Percentiles rank a stretch among this genome's conserved stretches.
These are phyloP conservation scores for Penicillium sp. DNA, from an alignment of 2,329 filamentous ascomycete species.

Conservation along the genomic window DNA sequence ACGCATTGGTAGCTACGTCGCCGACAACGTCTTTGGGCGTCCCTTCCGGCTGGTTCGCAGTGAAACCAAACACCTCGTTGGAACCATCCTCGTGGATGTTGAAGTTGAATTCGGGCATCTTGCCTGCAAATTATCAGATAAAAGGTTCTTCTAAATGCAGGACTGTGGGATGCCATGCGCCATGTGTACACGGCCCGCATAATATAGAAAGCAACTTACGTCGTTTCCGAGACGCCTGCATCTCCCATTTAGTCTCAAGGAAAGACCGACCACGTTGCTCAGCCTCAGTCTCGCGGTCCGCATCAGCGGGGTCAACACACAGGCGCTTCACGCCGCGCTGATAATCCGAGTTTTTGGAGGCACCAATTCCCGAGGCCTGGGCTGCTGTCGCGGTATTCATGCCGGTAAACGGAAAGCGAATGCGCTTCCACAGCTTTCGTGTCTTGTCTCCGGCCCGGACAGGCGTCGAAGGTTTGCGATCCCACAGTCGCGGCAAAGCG, in stretches of 20 bases:
- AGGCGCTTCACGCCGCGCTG: slow-evolving; percentile 32
- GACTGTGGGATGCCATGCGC: too few species aligned
- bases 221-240: slow-evolving; percentile 24
- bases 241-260: slow-evolving; percentile 37
- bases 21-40: neutral
- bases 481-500: slow-evolving; percentile 36
- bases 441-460: slow-evolving; percentile 33
- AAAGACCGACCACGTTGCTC: slow-evolving; percentile 29
- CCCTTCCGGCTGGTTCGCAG: neutral
- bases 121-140: slow-evolving; percentile 13
- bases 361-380: slow-evolving; percentile 30
- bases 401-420: slow-evolving; percentile 30
- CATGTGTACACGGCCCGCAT: neutral
- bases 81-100: slow-evolving; percentile 15
- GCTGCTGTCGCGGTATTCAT: slow-evolving; percentile 23
- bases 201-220: slow-evolving; percentile 19
- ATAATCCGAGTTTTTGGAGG: slow-evolving; percentile 20
- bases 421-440: slow-evolving; percentile 42
- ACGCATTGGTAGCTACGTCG: slow-evolving; percentile 10
- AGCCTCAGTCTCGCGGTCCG: slow-evolving; percentile 6
- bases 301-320: slow-evolving; percentile 20
- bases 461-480: slow-evolving; percentile 38
- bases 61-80: neutral
- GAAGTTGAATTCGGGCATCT: slow-evolving; percentile 16
- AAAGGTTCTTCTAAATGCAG: neutral